Conservation (phyloP, 1,284 basidiomycete species). For the Sanghuangporus weigelae region DNA sequence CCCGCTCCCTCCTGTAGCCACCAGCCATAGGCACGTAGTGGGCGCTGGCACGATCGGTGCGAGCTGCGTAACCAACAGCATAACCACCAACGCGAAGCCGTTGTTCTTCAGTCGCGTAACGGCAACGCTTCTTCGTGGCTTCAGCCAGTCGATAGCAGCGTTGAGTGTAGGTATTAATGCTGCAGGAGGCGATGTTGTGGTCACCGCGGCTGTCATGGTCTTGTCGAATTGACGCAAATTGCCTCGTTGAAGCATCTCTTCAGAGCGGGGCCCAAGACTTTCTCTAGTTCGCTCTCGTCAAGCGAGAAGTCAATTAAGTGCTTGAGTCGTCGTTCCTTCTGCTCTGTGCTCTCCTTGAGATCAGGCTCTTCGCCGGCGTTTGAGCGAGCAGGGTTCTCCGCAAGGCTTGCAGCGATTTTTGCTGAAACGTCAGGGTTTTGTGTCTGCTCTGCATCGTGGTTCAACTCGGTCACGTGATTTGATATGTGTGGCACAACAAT, state of each 20-base stretch:
- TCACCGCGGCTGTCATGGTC: not conserved
- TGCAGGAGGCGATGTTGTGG: not conserved
- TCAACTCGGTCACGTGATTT: too few relatives aligned
- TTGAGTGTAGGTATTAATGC: not conserved
- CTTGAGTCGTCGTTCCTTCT: not conserved
- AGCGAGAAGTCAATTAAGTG: conserved; percentile 71
- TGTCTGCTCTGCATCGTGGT: too few relatives aligned
- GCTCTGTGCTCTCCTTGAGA: not conserved
- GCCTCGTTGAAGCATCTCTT: conserved; percentile 76
- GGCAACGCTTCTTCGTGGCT: conserved; percentile 16
- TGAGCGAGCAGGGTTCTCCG: conserved; percentile 69
- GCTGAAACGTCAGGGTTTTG: too few relatives aligned
- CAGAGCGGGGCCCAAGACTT: conserved; percentile 38
- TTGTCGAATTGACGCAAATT: conserved; percentile 89
- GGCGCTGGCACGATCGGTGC: conserved; percentile 13
- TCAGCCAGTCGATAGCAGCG: conserved; percentile 12
- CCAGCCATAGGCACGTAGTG: conserved; percentile 11
- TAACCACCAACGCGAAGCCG: conserved; percentile 13
- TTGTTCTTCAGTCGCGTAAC: conserved; percentile 16
- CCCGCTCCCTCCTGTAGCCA: not conserved
- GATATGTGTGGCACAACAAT: too few relatives aligned
- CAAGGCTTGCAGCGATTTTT: conserved; percentile 33
- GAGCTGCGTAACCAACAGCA: conserved; percentile 12
- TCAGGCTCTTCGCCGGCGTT: conserved; percentile 47
- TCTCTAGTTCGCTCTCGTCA: conserved; percentile 70